Percentiles rank a stretch among this genome's conserved stretches.
Conservation (phyloP, 371 early-diverging fungal genomes). For the Lichtheimia ramosa region DNA sequence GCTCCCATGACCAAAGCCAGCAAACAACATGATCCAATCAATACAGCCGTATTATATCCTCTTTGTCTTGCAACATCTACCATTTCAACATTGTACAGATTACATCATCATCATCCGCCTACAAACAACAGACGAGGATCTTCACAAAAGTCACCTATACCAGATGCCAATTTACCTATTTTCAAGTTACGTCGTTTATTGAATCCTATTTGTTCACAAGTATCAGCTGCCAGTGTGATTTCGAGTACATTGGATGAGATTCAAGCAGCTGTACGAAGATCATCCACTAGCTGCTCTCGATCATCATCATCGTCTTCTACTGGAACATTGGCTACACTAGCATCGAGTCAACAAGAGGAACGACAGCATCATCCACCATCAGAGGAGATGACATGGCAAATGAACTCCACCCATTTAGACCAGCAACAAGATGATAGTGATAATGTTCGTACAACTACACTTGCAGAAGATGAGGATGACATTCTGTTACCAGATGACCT, state of each 20-base stretch:
- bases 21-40: constrained; percentile 2
- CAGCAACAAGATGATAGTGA: not conserved
- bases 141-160: not conserved
- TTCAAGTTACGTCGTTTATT: constrained; percentile 12
- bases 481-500: not conserved
- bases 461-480: not conserved
- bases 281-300: not conserved
- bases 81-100: too few relatives aligned
- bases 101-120: too few relatives aligned
- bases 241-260: constrained; percentile 5
- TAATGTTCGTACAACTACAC: too few relatives aligned
- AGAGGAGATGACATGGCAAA: not conserved
- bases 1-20: not conserved
- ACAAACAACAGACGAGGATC: not conserved
- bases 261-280: constrained; percentile 1
- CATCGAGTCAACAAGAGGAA: not conserved
- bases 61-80: constrained; percentile 10
- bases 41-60: constrained; percentile 9
- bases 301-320: not conserved
- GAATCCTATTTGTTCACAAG: constrained; percentile 14
- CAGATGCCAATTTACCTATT: not conserved
- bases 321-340: not conserved
- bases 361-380: not conserved
- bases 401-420: not conserved
- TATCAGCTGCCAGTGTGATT: constrained; percentile 10